A percentile compares a stretch with the other conserved stretches of the same genome.
Conservation (phyloP, 345 rosid genomes). For the Syzygium aqueum region DNA sequence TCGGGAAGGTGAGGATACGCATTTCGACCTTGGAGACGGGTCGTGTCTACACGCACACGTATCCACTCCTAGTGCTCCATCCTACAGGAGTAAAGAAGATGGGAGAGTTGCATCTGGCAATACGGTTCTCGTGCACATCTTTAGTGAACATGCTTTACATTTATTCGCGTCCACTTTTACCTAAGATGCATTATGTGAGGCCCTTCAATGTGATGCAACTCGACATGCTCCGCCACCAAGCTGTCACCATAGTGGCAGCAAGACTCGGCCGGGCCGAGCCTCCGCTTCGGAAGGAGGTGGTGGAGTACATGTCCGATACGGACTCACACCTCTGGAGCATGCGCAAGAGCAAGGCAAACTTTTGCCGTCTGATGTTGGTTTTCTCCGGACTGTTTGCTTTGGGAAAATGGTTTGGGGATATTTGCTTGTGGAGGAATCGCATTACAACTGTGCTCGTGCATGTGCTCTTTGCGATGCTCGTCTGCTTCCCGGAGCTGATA, state of each 20-base stretch:
- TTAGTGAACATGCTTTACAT: constrained; percentile 80
- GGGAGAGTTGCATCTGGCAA: constrained; percentile 94
- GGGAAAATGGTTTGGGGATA: constrained; percentile 75
- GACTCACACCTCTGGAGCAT: constrained; percentile 97
- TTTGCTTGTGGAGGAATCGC: constrained; percentile 86
- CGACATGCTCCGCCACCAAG: constrained; percentile 83
- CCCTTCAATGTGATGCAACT: constrained; percentile 84
- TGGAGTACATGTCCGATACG: constrained; percentile 91
- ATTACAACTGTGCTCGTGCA: constrained; percentile 86
- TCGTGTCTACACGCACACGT: constrained; percentile 83
- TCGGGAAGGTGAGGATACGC: constrained; percentile 92
- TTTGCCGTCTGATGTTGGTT: constrained; percentile 78
- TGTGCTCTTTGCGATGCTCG: constrained; percentile 75
- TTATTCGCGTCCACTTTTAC: constrained; percentile 76
- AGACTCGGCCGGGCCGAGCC: constrained; percentile 91
- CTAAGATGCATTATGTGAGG: constrained; percentile 87
- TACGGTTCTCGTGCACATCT: constrained; percentile 72
- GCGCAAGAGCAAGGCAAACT: constrained; percentile 95
- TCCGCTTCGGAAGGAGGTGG: constrained; percentile 79
- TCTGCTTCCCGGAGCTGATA: constrained; percentile 81
- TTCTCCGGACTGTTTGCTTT: constrained; percentile 66
- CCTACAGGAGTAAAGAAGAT: constrained; percentile 87
- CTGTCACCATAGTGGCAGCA: constrained; percentile 70
- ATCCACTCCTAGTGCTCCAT: constrained; percentile 86
- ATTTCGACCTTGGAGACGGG: constrained; percentile 88